These are phyloP conservation scores for Erigeron canadensis DNA, from an alignment of 129 eudicot species.

Conservation along the genomic window DNA sequence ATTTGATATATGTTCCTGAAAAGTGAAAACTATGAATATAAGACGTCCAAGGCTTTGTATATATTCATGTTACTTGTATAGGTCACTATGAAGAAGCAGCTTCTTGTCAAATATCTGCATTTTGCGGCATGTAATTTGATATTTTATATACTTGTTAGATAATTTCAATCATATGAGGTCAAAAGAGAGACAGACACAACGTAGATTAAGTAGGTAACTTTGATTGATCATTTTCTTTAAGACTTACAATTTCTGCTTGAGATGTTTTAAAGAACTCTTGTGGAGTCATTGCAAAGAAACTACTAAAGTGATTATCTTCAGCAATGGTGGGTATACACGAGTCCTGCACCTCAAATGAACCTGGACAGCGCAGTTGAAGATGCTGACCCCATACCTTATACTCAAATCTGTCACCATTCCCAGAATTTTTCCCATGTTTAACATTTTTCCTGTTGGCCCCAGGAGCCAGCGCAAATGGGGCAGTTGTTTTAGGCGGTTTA, in stretches of 20 bases:
- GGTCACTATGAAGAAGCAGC: not conserved
- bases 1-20: no score
- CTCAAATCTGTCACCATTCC: constrained; percentile 35
- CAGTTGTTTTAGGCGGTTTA: constrained; percentile 30
- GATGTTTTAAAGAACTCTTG: constrained; percentile 49
- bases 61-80: not conserved
- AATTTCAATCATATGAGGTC: not conserved
- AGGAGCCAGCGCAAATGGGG: constrained; percentile 52
- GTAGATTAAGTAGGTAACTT: constrained; percentile 35
- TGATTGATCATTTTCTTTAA: constrained; percentile 50
- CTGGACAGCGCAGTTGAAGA: constrained; percentile 42
- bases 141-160: not conserved
- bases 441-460: constrained; percentile 47
- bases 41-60: no score
- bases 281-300: constrained; percentile 75
- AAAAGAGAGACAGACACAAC: not conserved
- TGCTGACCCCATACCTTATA: constrained; percentile 91
- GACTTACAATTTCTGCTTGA: constrained; percentile 45
- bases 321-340: constrained; percentile 27
- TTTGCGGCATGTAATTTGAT: not conserved
- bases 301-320: constrained; percentile 42
- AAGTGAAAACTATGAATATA: no score
- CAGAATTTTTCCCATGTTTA: constrained; percentile 29
- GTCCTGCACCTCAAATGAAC: constrained; percentile 31
- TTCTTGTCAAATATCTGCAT: not conserved